A percentile compares a stretch with the other conserved stretches of the same genome.
phyloP scores from a whole-genome alignment of 2,329 filamentous ascomycete genomes.

The Talaromyces sp. region DNA sequence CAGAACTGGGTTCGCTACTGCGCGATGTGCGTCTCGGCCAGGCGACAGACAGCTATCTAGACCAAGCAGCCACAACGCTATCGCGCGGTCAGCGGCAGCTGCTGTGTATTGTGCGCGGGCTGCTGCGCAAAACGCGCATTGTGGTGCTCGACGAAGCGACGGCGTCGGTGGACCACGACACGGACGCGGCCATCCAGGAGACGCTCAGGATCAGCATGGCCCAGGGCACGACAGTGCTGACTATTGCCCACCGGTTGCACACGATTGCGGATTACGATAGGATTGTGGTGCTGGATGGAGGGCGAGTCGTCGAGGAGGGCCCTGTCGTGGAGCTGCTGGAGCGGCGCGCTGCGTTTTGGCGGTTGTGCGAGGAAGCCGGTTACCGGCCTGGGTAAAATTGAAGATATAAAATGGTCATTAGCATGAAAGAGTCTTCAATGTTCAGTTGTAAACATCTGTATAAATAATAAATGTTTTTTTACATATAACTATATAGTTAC shows the following conservation, averaged over 20 bases:
- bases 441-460: too few relatives aligned
- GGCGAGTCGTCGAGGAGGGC: conserved; percentile 2
- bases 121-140: not conserved
- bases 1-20: not conserved
- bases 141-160: conserved; percentile 2
- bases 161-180: not conserved
- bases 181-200: not conserved
- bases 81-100: conserved; percentile 30
- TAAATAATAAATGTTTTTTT: too few relatives aligned
- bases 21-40: not conserved
- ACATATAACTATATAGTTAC: too few relatives aligned
- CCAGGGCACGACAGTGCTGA: not conserved
- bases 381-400: too few relatives aligned
- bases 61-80: conserved; percentile 21
- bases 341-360: not conserved
- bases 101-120: conserved; percentile 26
- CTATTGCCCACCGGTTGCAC: not conserved
- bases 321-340: not conserved
- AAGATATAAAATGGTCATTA: too few relatives aligned
- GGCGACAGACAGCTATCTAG: conserved; percentile 14
- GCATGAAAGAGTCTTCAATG: too few relatives aligned
- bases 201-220: not conserved
- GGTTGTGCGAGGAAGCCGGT: conserved; percentile 3
- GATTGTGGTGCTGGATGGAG: not conserved
- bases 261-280: conserved; percentile 2